Evolutionary conservation across 148 eudicot species (phyloP), one percentile per base, ranked within the genome.

Genomic region (Silene conica): DNA sequence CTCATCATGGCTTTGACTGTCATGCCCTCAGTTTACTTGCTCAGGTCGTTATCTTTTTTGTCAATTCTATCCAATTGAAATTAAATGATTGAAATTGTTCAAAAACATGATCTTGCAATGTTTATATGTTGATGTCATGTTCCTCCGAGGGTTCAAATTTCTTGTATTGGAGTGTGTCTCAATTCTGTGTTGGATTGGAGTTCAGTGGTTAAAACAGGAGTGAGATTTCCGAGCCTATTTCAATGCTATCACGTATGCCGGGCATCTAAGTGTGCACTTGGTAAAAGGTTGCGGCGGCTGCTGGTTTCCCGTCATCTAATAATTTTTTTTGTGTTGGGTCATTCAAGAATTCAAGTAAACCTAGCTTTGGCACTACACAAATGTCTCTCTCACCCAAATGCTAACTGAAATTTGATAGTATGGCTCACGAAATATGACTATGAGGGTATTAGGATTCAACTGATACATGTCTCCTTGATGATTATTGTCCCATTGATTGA

Each of bases 11-110:
- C 2, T 93, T 77, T 74, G 88, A 90, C 68, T 93, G 89, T 70
- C 87, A 85, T 78, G 92, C 98, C 10, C 86, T 93, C 77, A 90
- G 96, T 83, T 84, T 93, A 77, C 72, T 90, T 60, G 98, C 84
- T 48, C 98, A 93, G 96, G 98, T 93, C 9, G 69, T 56, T 60
- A 50, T 20, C 28, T 73, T 19, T 45, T 5, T 28, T 72, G 56
- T 38, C 43, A 38, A 8, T 19, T 25, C 21, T 8, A 0, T 69
- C 13, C 52, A 7, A 2, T 10, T 54, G 34, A 10, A 31, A 2
- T 31, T 3, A 31, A 31, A 31, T 31, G 3, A 31, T 31, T 31
- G 34, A 31, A 31, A 31, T 31, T 31, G 4, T 2, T 31, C 34
- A 31, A 31, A 31, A 0, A 31, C 34, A 3, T 31, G 3, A 31